Conservation (phyloP, 768 basidiomycete genomes). For the Leucogyrophana mollusca region DNA sequence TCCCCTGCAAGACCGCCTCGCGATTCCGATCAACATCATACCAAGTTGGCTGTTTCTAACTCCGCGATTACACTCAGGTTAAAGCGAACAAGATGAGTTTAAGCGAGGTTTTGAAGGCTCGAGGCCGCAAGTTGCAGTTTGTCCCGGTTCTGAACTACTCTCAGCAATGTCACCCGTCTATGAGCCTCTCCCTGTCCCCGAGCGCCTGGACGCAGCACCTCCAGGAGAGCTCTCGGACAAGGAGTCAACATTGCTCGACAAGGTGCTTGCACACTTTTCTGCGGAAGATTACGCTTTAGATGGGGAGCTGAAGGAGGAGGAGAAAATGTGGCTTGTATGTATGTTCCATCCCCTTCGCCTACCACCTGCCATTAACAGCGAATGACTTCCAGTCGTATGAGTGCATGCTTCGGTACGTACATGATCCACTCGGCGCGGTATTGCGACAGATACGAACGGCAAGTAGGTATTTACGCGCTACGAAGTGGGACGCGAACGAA, state of each 20-base stretch:
- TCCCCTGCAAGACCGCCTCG: too few relatives aligned
- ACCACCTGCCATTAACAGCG: constrained; percentile 2
- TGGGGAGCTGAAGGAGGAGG: constrained; percentile 54
- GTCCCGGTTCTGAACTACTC: too few relatives aligned
- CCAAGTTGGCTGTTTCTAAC: too few relatives aligned
- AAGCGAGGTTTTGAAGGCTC: too few relatives aligned
- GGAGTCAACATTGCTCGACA: constrained; percentile 49
- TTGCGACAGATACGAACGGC: not conserved
- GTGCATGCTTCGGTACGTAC: constrained; percentile 59
- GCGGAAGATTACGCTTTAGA: constrained; percentile 49
- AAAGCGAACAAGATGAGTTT: too few relatives aligned
- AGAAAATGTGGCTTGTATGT: constrained; percentile 76
- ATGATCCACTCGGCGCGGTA: too few relatives aligned
- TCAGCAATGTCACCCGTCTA: constrained; percentile 6
- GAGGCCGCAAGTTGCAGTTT: too few relatives aligned
- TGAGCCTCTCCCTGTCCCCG: constrained; percentile 22
- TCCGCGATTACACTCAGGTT: too few relatives aligned
- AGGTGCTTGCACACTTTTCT: constrained; percentile 61
- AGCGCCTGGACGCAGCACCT: constrained; percentile 27
- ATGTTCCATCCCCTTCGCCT: not conserved
- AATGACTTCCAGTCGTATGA: constrained; percentile 48
- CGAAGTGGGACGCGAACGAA: constrained; percentile 64
- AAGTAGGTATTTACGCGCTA: constrained; percentile 68
- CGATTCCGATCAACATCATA: too few relatives aligned
- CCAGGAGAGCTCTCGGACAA: constrained; percentile 38